Evolutionary conservation across 768 basidiomycete species (phyloP), one percentile per base, ranked within the genome.

Genomic region (Phanerodontia chrysosporium): DNA sequence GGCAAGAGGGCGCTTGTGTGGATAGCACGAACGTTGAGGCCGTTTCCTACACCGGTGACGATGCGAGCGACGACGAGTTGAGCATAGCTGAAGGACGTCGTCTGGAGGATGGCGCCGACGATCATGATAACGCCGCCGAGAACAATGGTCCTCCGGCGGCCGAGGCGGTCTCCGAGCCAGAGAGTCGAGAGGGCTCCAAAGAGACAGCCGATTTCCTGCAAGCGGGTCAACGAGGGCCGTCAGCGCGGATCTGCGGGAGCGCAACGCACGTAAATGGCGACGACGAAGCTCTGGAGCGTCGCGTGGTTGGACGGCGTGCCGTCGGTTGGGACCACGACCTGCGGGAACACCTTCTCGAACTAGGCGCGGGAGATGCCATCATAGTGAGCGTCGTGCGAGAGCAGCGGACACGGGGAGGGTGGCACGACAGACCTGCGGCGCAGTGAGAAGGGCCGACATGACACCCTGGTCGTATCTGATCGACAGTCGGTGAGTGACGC

Each of bases 381-480:
- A n/a, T n/a, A 18, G 49, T 55, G 42, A 58, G 51, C 51, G 9
- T 6, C 32, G 32, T 6, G 32, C 32, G 32, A 35, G 29, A 58
- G 21, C n/a, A n/a, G 49, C 30, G 2, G 10, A 27, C 16, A 46
- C 9, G 24, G 30, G 9, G 2, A 7, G 13, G 30, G n/a, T 52
- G 44, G 42, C 7, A 45, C 14, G 10, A 30, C 36, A 22, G 57
- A 82, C 81, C 73, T 82, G 78, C 48, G 73, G 72, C 0, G 86
- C 79, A 3, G 80, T 84, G 51, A 87, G 70, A 22, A 86, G 72
- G 18, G 84, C 83, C n/a, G 80, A 81, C 85, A 87, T 85, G 30
- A 86, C 86, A 45, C 85, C 85, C 66, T 87, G 86, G 64, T 87
- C 86, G 70, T 86, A 87, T 27, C 83, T 84, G 51, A n/a, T 14